A percentile compares a stretch with the other conserved stretches of the same genome.
These are phyloP conservation scores for Alternaria rosae DNA, from an alignment of 2,329 filamentous ascomycete species.

Conservation along the genomic window DNA sequence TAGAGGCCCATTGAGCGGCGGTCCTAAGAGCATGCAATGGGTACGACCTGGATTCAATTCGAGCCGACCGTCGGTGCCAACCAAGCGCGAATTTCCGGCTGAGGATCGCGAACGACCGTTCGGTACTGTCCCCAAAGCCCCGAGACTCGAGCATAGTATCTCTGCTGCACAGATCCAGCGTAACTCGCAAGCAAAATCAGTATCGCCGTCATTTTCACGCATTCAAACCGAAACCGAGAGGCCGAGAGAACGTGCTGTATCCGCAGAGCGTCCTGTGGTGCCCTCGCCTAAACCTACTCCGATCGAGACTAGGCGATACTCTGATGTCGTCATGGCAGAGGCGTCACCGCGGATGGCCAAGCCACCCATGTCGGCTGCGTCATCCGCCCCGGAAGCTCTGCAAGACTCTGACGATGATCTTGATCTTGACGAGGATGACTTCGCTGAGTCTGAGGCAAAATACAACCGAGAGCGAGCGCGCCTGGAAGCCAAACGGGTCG, in stretches of 20 bases:
- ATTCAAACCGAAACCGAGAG: conserved; percentile 23
- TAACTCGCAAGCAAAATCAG: conserved; percentile 32
- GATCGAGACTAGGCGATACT: conserved; percentile 43
- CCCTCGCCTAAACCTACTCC: conserved; percentile 36
- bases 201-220: conserved; percentile 29
- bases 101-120: conserved; percentile 53
- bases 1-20: conserved; percentile 43
- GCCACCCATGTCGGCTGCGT: conserved; percentile 38
- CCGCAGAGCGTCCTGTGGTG: conserved; percentile 29
- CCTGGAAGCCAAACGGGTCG: conserved; percentile 53
- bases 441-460: conserved; percentile 56
- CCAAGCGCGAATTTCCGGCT: conserved; percentile 54
- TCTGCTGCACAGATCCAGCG: conserved; percentile 29
- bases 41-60: conserved; percentile 51
- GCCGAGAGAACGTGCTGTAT: conserved; percentile 30
- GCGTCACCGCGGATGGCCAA: conserved; percentile 37
- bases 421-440: conserved; percentile 56
- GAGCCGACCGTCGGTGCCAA: conserved; percentile 48
- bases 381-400: conserved; percentile 41
- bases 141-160: conserved; percentile 38
- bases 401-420: conserved; percentile 57
- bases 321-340: conserved; percentile 47
- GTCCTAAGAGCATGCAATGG: conserved; percentile 53
- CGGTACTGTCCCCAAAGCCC: conserved; percentile 43
- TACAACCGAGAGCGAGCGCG: conserved; percentile 56